These are phyloP conservation scores for Paramecium primaurelia DNA, from an alignment of 73 alveolate species.

Conservation along the genomic window DNA sequence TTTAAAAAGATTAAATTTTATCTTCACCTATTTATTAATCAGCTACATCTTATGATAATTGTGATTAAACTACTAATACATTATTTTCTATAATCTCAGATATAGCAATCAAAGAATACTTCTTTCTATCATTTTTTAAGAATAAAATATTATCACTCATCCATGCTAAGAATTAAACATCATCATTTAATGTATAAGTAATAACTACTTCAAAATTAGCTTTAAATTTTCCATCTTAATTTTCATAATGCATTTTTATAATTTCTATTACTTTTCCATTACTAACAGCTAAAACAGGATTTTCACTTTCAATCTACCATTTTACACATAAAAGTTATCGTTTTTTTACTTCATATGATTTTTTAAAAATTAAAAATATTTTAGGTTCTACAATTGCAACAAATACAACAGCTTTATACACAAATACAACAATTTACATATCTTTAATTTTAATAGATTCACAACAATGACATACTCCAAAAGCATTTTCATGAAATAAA, in stretches of 20 bases:
- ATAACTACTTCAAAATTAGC: background rate
- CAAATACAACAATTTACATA: background rate
- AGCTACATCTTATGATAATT: background rate
- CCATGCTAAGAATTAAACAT: background rate
- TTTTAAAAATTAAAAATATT: background rate
- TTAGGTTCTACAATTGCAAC: background rate
- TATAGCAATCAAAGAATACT: background rate
- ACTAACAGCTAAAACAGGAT: background rate
- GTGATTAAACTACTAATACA: background rate
- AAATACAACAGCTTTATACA: background rate
- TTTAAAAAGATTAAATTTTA: background rate
- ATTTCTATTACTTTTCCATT: background rate
- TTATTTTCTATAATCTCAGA: background rate
- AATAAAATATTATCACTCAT: background rate
- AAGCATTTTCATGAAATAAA: background rate
- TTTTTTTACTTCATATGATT: background rate
- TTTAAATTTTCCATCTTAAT: background rate
- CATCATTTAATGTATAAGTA: background rate
- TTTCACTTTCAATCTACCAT: background rate
- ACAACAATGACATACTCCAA: conserved; percentile 11
- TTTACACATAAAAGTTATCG: background rate
- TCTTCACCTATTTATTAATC: conserved; percentile 13
- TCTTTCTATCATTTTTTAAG: background rate
- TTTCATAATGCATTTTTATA: background rate
- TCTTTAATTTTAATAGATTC: background rate